phyloP scores from a whole-genome alignment of 2,329 filamentous ascomycete species.

The Aspergillus sp. region DNA sequence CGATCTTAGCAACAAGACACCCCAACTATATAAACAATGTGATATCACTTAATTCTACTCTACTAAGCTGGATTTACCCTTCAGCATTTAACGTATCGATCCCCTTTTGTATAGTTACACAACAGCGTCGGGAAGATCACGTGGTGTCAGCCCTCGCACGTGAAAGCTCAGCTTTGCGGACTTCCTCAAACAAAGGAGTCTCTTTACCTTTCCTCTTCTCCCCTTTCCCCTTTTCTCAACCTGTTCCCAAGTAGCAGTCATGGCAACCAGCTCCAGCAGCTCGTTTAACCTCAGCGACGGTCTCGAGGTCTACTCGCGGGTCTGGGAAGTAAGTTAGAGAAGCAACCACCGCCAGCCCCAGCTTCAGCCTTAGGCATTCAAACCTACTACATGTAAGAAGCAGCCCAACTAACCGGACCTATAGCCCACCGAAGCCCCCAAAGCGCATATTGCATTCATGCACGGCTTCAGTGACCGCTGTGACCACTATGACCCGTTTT shows the following conservation, averaged over 20 bases:
- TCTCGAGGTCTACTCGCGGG: neutral
- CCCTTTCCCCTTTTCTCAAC: neutral
- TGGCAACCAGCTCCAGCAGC: neutral
- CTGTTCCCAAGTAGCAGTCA: neutral
- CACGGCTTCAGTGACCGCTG: slow-evolving; percentile 9
- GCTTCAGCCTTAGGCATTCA: too few species aligned
- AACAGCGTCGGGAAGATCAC: too few species aligned
- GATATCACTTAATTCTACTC: too few species aligned
- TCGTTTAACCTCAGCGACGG: neutral
- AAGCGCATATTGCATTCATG: slow-evolving; percentile 2
- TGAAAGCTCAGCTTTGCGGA: neutral
- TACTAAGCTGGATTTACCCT: too few species aligned
- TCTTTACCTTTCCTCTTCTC: neutral
- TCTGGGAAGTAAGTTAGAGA: slow-evolving; percentile 7
- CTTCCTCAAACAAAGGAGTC: neutral
- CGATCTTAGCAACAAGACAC: too few species aligned
- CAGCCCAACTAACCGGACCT: neutral
- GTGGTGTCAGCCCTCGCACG: neutral
- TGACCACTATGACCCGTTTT: slow-evolving; percentile 8
- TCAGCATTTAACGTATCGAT: too few species aligned
- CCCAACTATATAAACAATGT: too few species aligned
- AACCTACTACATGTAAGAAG: too few species aligned
- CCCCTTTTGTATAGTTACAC: too few species aligned
- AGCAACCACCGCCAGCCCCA: too few species aligned
- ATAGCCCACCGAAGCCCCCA: neutral